A percentile compares a stretch with the other conserved stretches of the same genome.
Conservation (phyloP, 148 eudicot genomes). For the Oxyria digyna region DNA sequence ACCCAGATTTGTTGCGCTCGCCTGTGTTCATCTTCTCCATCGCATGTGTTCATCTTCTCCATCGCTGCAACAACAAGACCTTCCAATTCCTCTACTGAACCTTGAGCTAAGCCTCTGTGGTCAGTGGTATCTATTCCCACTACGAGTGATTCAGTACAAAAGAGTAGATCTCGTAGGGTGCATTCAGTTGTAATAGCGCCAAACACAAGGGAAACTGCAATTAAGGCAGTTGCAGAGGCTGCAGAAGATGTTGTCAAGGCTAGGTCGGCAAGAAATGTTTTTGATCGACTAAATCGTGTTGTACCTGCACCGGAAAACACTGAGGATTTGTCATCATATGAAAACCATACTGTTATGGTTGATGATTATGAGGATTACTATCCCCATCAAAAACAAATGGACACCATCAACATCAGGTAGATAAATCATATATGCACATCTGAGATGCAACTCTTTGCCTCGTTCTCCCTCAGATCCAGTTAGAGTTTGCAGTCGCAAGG, state of each 20-base stretch:
- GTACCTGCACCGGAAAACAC: conserved; percentile 19
- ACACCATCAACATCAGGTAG: neutral
- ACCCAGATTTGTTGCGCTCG: too few species aligned
- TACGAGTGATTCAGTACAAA: conserved; percentile 25
- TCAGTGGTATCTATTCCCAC: conserved; percentile 76
- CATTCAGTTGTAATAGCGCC: conserved; percentile 40
- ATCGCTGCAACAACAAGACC: conserved; percentile 51
- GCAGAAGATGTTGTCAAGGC: conserved; percentile 60
- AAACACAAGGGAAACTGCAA: conserved; percentile 56
- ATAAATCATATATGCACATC: too few species aligned
- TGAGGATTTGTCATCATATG: conserved; percentile 19
- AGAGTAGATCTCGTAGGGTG: conserved; percentile 31
- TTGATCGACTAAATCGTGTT: conserved; percentile 68
- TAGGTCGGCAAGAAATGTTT: conserved; percentile 50
- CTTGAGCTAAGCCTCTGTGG: conserved; percentile 61
- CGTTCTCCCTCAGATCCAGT: too few species aligned
- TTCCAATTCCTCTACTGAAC: conserved; percentile 40
- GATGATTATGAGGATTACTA: conserved; percentile 22
- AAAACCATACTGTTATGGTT: conserved; percentile 23
- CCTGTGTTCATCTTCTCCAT: too few species aligned
- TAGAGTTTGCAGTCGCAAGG: too few species aligned
- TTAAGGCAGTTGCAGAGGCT: conserved; percentile 84
- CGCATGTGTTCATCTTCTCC: too few species aligned
- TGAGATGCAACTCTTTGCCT: too few species aligned
- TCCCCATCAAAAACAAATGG: conserved; percentile 14